phyloP scores from a whole-genome alignment of 495 filamentous ascomycete species.

The Daldinia loculata region DNA sequence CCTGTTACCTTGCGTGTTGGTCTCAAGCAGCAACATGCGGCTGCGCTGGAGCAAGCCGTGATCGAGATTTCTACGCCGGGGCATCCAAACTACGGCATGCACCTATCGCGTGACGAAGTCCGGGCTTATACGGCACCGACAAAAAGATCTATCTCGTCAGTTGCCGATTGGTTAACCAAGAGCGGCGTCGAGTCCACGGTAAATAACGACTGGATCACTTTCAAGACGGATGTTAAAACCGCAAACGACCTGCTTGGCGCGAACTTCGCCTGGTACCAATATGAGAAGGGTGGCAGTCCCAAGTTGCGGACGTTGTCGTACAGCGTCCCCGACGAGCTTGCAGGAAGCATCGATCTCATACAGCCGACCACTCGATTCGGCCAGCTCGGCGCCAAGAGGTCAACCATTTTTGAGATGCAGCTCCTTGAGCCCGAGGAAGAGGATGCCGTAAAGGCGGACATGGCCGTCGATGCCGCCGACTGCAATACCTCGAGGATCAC shows the following conservation, averaged over 20 bases:
- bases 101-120: constrained; percentile 56
- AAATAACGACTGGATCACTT: constrained; percentile 59
- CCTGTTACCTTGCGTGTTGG: constrained; percentile 53
- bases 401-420: constrained; percentile 50
- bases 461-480: constrained; percentile 24
- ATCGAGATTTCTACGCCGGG: constrained; percentile 61
- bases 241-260: constrained; percentile 61
- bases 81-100: constrained; percentile 58
- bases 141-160: constrained; percentile 48
- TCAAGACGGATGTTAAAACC: constrained; percentile 57
- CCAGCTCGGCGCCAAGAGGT: constrained; percentile 43
- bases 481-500: constrained; percentile 64
- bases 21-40: constrained; percentile 59
- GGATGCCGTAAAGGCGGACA: constrained; percentile 9
- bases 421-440: constrained; percentile 36
- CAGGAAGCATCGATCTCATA: constrained; percentile 63
- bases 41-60: constrained; percentile 59
- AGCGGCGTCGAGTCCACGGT: constrained; percentile 53
- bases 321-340: constrained; percentile 63
- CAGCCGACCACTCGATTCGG: constrained; percentile 67
- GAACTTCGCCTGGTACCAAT: constrained; percentile 56
- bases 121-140: constrained; percentile 56
- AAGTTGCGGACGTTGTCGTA: constrained; percentile 66
- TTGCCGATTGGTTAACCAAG: constrained; percentile 56
- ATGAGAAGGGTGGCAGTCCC: constrained; percentile 38